Conservation (phyloP, 1,139 yeast species). For the Arxiozyma slooffiae region DNA sequence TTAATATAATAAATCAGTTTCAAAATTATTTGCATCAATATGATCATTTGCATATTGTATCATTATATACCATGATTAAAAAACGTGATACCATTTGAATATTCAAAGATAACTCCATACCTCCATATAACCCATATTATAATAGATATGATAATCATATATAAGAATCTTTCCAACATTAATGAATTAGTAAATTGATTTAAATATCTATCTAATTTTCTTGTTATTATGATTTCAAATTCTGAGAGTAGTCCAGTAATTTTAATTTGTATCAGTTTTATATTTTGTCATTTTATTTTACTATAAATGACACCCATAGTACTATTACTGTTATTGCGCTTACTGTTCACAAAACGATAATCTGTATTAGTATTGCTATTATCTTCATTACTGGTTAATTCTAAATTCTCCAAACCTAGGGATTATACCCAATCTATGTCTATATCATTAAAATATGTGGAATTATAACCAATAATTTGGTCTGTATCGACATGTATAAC, state of each 20-base stretch:
- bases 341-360: neutral
- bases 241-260: slow-evolving; percentile 24
- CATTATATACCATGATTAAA: slow-evolving; percentile 47
- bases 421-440: neutral
- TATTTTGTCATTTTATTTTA: slow-evolving; percentile 10
- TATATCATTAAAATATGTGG: neutral
- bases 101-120: slow-evolving; percentile 44
- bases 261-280: slow-evolving; percentile 18
- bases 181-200: slow-evolving; percentile 74
- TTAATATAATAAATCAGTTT: slow-evolving; percentile 63
- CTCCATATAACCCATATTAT: slow-evolving; percentile 47
- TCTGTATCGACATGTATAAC: neutral
- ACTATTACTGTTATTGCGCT: slow-evolving; percentile 4
- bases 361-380: neutral
- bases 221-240: slow-evolving; percentile 27
- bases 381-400: neutral
- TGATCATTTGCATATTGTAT: slow-evolving; percentile 40
- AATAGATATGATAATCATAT: slow-evolving; percentile 52
- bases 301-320: neutral
- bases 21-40: slow-evolving; percentile 50
- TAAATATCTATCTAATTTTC: slow-evolving; percentile 47
- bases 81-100: slow-evolving; percentile 49
- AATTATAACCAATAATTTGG: too few species aligned
- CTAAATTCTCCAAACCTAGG: neutral
- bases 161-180: slow-evolving; percentile 65